A percentile compares a stretch with the other conserved stretches of the same genome.
Conservation (phyloP, 1,284 basidiomycete species). For the Cutaneotrichosporon cutaneum region DNA sequence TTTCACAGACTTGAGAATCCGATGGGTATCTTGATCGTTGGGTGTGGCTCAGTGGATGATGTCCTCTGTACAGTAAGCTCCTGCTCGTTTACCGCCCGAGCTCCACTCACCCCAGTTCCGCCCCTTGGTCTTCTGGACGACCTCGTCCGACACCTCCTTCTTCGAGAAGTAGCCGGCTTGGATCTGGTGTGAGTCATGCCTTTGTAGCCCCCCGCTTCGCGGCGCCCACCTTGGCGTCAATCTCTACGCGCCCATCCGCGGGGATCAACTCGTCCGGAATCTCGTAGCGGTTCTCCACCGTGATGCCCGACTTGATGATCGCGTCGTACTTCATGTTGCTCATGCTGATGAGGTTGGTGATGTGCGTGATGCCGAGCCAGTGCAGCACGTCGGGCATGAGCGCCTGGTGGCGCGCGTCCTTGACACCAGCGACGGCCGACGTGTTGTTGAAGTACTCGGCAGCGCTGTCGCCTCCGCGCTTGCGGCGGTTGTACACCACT, state of each 20-base stretch:
- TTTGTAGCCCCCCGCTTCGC: too few relatives aligned
- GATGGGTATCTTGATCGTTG: background rate
- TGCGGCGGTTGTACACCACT: constrained; percentile 89
- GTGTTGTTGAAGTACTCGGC: constrained; percentile 93
- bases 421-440: constrained; percentile 88
- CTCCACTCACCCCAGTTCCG: constrained; percentile 74
- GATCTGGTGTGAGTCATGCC: constrained; percentile 58
- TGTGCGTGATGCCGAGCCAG: constrained; percentile 87
- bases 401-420: constrained; percentile 93
- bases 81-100: background rate
- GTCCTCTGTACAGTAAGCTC: constrained; percentile 32
- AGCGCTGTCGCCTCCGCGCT: constrained; percentile 87
- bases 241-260: constrained; percentile 89
- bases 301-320: constrained; percentile 82
- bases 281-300: constrained; percentile 77
- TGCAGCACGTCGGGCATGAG: constrained; percentile 95
- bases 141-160: constrained; percentile 65
- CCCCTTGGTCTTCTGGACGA: constrained; percentile 81
- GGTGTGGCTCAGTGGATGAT: constrained; percentile 26
- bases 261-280: constrained; percentile 83
- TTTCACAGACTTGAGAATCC: background rate
- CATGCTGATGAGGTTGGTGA: constrained; percentile 90
- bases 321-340: constrained; percentile 83
- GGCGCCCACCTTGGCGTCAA: constrained; percentile 68
- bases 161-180: constrained; percentile 89